phyloP scores from a whole-genome alignment of 352 stramenopile genomes.

The Pythium scleroteichum region DNA sequence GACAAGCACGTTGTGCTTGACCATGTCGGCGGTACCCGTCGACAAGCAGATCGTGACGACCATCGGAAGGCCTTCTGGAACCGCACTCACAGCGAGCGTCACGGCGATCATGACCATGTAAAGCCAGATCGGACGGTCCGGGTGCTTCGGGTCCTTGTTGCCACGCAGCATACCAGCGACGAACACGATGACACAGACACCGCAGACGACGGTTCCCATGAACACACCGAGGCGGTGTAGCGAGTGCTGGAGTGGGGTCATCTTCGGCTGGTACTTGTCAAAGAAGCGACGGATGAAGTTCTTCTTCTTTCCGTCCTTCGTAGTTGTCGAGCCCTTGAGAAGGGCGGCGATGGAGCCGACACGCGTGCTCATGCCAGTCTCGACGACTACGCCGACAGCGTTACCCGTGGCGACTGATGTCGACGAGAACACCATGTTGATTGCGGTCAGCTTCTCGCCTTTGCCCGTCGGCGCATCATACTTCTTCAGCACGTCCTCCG shows the following conservation, averaged over 20 bases:
- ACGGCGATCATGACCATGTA: slow-evolving; percentile 96
- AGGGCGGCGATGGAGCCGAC: slow-evolving; percentile 64
- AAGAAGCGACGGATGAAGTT: slow-evolving; percentile 58
- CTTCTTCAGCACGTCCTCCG: slow-evolving; percentile 77
- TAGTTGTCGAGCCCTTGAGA: slow-evolving; percentile 37
- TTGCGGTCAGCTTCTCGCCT: slow-evolving; percentile 59
- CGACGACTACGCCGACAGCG: slow-evolving; percentile 57
- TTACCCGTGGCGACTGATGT: slow-evolving; percentile 74
- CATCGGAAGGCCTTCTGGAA: slow-evolving; percentile 75
- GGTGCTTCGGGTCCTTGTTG: slow-evolving; percentile 65
- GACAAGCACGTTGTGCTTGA: slow-evolving; percentile 82
- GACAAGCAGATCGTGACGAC: slow-evolving; percentile 79
- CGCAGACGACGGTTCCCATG: slow-evolving; percentile 87
- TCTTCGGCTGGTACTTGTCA: slow-evolving; percentile 69
- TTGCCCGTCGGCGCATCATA: slow-evolving; percentile 46
- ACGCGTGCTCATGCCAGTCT: slow-evolving; percentile 63
- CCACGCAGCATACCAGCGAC: slow-evolving; percentile 82
- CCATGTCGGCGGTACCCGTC: slow-evolving; percentile 71
- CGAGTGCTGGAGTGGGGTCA: slow-evolving; percentile 88
- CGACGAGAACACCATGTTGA: slow-evolving; percentile 93
- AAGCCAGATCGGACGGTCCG: slow-evolving; percentile 86
- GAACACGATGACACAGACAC: slow-evolving; percentile 91
- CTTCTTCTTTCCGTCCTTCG: slow-evolving; percentile 38
- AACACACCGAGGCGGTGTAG: slow-evolving; percentile 95
- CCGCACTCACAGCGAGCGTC: slow-evolving; percentile 77